Evolutionary conservation across 2,329 filamentous ascomycete species (phyloP), one percentile per base, ranked within the genome.

Genomic region (Anisogramma anomala): DNA sequence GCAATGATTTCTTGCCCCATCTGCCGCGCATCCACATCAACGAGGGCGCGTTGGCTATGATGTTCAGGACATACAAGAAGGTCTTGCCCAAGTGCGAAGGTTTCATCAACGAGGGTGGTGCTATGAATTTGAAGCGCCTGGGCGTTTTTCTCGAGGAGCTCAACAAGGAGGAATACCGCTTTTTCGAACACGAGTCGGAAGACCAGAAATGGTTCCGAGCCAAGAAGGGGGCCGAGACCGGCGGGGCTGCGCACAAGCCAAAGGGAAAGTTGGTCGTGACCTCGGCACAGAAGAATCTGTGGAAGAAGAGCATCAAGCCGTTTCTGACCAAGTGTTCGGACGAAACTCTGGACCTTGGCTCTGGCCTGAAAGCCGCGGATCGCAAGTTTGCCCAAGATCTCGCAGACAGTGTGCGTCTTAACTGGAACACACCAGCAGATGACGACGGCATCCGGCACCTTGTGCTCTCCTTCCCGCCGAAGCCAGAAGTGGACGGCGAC

Each of bases 1-100:
- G 91, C 58, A 98, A 98, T 63, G 91, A 98, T 73, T 98, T 98
- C 66, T 73, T 98, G 60, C 91, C 91, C 3, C 95, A 98, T 63
- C 71, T 98, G 44, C 93, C 93, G 4, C 85, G 93, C 56, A 66
- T 98, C 50, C 91, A 98, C 63, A 98, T 98, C 63, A 98, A 98
- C 62, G 93, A 98, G 63, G 93, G 91, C 50, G 91, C 93, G 17
- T 67, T 98, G 61, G 85, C 89, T 18, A 81, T 91, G 57, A 98
- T 98, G 91, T 98, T 98, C 61, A 82, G 83, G 56, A 79, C 94
- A 46, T 98, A 98, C 71, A 96, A 96, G 63, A 73, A 82, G 35
- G 79, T 94, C 27, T 68, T 98, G 45, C 88, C 88, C 6, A 79
- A 82, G 56, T 82, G 86, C 54, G 84, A 85, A 42, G 91, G 91